Base-by-base conservation (phyloP, 2,329 filamentous ascomycete species). In the Cadophora malorum region DNA sequence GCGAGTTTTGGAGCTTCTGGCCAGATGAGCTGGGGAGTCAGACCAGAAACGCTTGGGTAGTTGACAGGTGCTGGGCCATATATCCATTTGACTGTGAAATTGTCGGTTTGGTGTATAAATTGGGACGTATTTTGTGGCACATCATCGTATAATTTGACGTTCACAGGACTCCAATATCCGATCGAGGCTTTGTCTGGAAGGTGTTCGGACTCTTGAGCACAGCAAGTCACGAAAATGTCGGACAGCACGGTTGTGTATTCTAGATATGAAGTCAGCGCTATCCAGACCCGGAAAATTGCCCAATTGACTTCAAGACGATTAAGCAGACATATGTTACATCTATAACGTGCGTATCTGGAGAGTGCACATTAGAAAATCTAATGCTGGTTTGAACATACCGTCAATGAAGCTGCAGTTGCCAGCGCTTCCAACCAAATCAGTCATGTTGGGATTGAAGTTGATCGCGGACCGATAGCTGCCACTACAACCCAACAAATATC, bases 31-130 rank as follows among this genome's bases (percentile, higher is more conserved):
- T n/a, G 7, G 21, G 52, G 52, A 5, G 10, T 16, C 19, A 8
- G 25, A 19, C 19, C 52, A 6, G 28, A 55, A 33, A 31, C 14
- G 8, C 25, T 33, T 5, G 25, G 28, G 10, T 31, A 55, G 4
- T 55, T 9, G 6, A 55, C 52, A 25, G 52, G 52, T 16, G 52
- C 52, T 19, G 52, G 25, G 21, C 52, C 52, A 19, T 55, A n/a
- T 55, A 55, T 55, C 52, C 52, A 55, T 33, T 55, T 55, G 7
- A 55, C 52, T 4, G 52, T 55, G 52, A 55, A 55, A 31, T 55
- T 55, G 52, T 55, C 52, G 4, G 25, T 55, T 31, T 33, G 14
- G 14, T 6, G 25, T 12, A 31, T 23, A 1, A 4, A 16, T 55
- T 23, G 12, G 12, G 14, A 55, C 28, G 28, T 28, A 28, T 28